Evolutionary conservation across 1,284 basidiomycete genomes (phyloP).

Genomic region (Naganishia albida): DNA sequence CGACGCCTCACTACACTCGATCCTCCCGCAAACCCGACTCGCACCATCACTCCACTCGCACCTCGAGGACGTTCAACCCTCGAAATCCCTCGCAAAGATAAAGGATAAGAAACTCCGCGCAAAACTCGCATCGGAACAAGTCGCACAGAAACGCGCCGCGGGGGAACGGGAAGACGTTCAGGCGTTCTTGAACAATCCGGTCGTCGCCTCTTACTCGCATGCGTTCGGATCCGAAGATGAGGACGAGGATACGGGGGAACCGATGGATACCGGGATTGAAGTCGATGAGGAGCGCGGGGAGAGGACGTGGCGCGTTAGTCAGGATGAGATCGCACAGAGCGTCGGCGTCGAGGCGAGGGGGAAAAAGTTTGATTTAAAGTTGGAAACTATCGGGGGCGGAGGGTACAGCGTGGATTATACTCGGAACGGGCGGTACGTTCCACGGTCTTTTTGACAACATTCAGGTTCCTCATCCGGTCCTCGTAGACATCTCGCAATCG

Average conservation of each 20-base stretch:
- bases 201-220: constrained; percentile 1
- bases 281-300: constrained; percentile 59
- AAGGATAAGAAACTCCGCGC: constrained; percentile 73
- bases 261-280: constrained; percentile 46
- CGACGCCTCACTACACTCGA: constrained; percentile 64
- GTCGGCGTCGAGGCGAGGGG: constrained; percentile 72
- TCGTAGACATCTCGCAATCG: constrained; percentile 76
- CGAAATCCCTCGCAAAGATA: constrained; percentile 53
- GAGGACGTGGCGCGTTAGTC: constrained; percentile 82
- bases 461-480: background rate
- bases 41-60: constrained; percentile 45
- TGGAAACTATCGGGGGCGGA: constrained; percentile 70
- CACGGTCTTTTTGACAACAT: constrained; percentile 10
- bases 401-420: constrained; percentile 79
- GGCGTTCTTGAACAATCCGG: constrained; percentile 47
- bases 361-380: constrained; percentile 74
- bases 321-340: constrained; percentile 70
- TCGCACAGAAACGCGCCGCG: constrained; percentile 46
- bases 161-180: constrained; percentile 50
- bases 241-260: constrained; percentile 35
- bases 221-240: constrained; percentile 13
- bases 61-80: constrained; percentile 10
- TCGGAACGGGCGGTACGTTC: constrained; percentile 77
- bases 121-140: constrained; percentile 64
- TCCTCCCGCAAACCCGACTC: constrained; percentile 53